These are phyloP conservation scores for Trapa bicornis DNA, from an alignment of 345 rosid genomes.

Conservation along the genomic window DNA sequence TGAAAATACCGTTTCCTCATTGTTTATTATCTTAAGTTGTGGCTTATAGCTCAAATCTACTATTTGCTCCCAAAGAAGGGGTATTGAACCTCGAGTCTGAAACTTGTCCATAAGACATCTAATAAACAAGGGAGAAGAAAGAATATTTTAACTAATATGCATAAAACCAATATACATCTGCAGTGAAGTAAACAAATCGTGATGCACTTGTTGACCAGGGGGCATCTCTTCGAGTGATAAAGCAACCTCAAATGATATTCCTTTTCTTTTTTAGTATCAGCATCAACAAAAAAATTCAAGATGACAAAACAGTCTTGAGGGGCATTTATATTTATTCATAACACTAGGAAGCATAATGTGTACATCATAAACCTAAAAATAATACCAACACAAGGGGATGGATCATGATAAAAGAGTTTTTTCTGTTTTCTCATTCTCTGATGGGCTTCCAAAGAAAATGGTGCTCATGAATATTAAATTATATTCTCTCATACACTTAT, in stretches of 20 bases:
- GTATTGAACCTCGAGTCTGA: conserved; percentile 93
- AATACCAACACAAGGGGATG: background rate
- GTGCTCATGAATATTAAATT: background rate
- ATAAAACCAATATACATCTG: background rate
- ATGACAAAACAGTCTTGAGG: background rate
- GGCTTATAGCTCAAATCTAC: conserved; percentile 97
- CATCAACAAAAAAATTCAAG: background rate
- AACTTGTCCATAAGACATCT: conserved; percentile 5
- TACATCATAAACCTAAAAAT: background rate
- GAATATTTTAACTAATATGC: background rate
- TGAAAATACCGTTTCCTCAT: conserved; percentile 52
- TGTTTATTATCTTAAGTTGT: conserved; percentile 46
- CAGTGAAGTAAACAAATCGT: background rate
- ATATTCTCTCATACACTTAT: background rate
- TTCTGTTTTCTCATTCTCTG: background rate
- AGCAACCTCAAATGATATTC: background rate
- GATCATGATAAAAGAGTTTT: background rate
- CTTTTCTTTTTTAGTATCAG: background rate
- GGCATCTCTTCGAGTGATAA: background rate
- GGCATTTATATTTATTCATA: background rate
- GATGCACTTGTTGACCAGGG: background rate
- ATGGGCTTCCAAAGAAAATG: background rate
- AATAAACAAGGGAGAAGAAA: background rate
- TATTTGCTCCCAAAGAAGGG: conserved; percentile 98
- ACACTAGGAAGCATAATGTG: background rate